These are phyloP conservation scores for Phytophthora constricta DNA, from an alignment of 352 stramenopile genomes.

Conservation along the genomic window DNA sequence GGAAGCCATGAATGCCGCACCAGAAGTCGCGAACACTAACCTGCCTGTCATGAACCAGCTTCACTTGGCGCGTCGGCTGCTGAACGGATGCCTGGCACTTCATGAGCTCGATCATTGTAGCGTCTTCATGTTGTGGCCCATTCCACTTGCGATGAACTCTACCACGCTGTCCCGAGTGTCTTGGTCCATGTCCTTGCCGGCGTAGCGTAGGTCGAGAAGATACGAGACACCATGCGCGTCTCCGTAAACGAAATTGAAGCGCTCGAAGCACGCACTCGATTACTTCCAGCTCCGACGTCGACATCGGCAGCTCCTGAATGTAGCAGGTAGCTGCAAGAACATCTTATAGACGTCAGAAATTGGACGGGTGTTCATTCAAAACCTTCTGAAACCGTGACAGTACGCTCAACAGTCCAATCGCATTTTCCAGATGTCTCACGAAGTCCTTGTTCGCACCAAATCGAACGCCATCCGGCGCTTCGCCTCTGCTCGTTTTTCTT, in stretches of 20 bases:
- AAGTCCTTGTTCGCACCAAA: not conserved
- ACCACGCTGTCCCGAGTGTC: not conserved
- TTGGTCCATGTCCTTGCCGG: not conserved
- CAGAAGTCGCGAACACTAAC: not conserved
- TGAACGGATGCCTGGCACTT: not conserved
- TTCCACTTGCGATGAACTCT: not conserved
- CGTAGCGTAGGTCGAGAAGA: conserved; percentile 39
- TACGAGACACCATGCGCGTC: conserved; percentile 52
- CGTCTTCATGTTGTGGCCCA: not conserved
- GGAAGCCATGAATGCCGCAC: not conserved
- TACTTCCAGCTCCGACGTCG: not conserved
- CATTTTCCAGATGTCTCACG: not conserved
- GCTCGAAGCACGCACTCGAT: not conserved
- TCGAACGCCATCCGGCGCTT: not conserved
- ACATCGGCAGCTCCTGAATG: not conserved
- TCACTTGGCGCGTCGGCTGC: not conserved
- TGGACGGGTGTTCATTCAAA: conserved; percentile 4
- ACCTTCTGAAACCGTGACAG: conserved; percentile 5
- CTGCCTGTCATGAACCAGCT: not conserved
- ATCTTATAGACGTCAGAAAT: conserved; percentile 18
- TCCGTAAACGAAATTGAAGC: conserved; percentile 49
- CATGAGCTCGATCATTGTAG: not conserved
- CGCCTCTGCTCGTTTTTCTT: conserved; percentile 7
- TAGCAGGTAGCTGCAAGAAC: conserved; percentile 9
- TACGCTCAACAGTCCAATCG: not conserved